Evolutionary conservation across 768 basidiomycete species (phyloP).

Genomic region (Hysterangium stoloniferum): DNA sequence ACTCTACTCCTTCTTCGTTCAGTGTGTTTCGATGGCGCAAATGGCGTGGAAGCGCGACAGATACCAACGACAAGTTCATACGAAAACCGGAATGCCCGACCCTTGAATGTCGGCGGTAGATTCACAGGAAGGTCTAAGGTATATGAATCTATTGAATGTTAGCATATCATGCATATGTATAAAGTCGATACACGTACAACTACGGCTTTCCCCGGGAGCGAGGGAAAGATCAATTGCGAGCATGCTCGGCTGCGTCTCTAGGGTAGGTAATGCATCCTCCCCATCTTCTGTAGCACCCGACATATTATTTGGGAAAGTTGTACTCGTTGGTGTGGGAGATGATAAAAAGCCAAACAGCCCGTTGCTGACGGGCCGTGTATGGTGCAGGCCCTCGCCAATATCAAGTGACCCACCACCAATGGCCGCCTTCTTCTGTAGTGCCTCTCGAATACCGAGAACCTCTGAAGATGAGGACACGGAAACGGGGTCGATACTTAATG

Average conservation of each 20-base stretch:
- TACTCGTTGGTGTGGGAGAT: slow-evolving; percentile 15
- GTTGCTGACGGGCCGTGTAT: slow-evolving; percentile 15
- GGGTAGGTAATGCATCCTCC: slow-evolving; percentile 65
- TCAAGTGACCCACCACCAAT: slow-evolving; percentile 79
- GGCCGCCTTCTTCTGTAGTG: slow-evolving; percentile 20
- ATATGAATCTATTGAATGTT: slow-evolving; percentile 59
- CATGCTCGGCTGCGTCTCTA: slow-evolving; percentile 80
- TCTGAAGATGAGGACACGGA: slow-evolving; percentile 29
- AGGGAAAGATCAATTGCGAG: slow-evolving; percentile 82
- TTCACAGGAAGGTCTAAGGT: slow-evolving; percentile 63
- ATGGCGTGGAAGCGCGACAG: slow-evolving; percentile 46
- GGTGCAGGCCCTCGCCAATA: slow-evolving; percentile 19
- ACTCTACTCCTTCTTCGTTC: slow-evolving; percentile 51
- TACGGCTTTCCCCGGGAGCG: slow-evolving; percentile 75
- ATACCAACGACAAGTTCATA: slow-evolving; percentile 90
- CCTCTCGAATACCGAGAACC: slow-evolving; percentile 2
- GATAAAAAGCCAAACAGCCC: slow-evolving; percentile 28
- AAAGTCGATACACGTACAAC: slow-evolving; percentile 47
- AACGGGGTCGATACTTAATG: slow-evolving; percentile 40
- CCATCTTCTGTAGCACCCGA: slow-evolving; percentile 34
- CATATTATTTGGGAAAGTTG: not conserved
- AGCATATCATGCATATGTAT: not conserved
- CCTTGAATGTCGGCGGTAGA: slow-evolving; percentile 86
- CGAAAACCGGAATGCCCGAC: slow-evolving; percentile 74
- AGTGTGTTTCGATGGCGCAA: slow-evolving; percentile 9